Evolutionary conservation across 2,329 filamentous ascomycete genomes (phyloP).

Genomic region (Ophiocordyceps camponoti-floridani): DNA sequence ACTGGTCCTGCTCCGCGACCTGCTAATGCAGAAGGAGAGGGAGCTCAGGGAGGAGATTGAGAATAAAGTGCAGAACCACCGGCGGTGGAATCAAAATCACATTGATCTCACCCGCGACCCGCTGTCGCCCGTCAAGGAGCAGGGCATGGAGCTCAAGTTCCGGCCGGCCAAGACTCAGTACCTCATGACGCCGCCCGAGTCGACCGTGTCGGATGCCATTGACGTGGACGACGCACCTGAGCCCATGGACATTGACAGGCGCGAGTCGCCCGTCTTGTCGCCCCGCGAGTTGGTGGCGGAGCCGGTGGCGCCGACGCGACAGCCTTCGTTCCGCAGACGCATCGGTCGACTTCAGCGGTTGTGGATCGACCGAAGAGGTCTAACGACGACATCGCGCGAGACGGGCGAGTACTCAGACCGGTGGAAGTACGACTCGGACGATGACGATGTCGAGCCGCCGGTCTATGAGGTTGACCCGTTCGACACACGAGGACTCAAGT

Average conservation of each 20-base stretch:
- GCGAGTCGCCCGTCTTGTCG: constrained; percentile 20
- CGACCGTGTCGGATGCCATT: constrained; percentile 35
- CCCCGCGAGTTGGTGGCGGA: constrained; percentile 21
- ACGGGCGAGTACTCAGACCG: constrained; percentile 36
- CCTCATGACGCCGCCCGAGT: constrained; percentile 45
- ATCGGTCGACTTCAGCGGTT: constrained; percentile 70
- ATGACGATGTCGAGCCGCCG: constrained; percentile 64
- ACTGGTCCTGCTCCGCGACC: constrained; percentile 57
- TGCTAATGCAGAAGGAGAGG: constrained; percentile 64
- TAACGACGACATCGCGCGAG: constrained; percentile 31
- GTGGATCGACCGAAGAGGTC: constrained; percentile 71
- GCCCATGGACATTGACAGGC: constrained; percentile 20
- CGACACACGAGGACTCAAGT: constrained; percentile 39
- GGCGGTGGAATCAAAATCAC: constrained; percentile 80
- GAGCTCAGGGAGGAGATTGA: constrained; percentile 70
- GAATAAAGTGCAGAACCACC: constrained; percentile 71
- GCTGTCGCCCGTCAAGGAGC: constrained; percentile 58
- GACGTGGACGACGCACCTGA: constrained; percentile 32
- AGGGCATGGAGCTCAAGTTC: constrained; percentile 43
- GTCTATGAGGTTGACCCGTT: constrained; percentile 62
- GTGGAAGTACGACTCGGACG: constrained; percentile 79
- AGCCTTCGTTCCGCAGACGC: constrained; percentile 63
- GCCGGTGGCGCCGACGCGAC: constrained; percentile 20
- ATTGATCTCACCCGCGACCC: constrained; percentile 77
- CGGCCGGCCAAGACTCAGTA: constrained; percentile 56